These are phyloP conservation scores for Citrus mangshanensis DNA, from an alignment of 345 rosid species.

Conservation along the genomic window DNA sequence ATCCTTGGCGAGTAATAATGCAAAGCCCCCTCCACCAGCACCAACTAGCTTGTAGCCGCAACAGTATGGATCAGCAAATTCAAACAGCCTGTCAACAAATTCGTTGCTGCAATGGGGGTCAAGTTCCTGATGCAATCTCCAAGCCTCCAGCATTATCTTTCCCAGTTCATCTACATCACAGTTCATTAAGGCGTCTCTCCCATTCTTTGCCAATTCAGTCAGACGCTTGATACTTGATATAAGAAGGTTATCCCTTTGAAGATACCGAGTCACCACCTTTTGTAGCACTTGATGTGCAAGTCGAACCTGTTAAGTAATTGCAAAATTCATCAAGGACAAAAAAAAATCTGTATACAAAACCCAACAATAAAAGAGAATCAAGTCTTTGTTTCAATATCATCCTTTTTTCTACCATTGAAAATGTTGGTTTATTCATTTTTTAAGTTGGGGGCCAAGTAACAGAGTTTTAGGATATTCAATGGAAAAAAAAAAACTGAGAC, in stretches of 20 bases:
- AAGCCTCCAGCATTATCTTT: conserved; percentile 86
- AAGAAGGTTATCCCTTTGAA: conserved; percentile 77
- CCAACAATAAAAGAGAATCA: background rate
- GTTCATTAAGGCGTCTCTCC: conserved; percentile 95
- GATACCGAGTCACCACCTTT: conserved; percentile 84
- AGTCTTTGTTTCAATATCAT: background rate
- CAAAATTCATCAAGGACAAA: background rate
- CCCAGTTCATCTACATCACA: conserved; percentile 71
- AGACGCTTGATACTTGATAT: conserved; percentile 84
- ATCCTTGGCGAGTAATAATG: conserved; percentile 65
- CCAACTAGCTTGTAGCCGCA: conserved; percentile 95
- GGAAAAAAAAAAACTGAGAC: background rate
- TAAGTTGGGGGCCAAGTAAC: background rate
- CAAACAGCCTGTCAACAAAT: conserved; percentile 71
- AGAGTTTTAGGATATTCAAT: background rate
- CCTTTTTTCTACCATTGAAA: background rate
- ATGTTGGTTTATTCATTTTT: background rate
- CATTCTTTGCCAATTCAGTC: conserved; percentile 70
- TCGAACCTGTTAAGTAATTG: conserved; percentile 58
- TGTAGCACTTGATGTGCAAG: conserved; percentile 91
- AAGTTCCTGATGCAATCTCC: conserved; percentile 97
- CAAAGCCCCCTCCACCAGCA: conserved; percentile 97
- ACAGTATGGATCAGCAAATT: conserved; percentile 64
- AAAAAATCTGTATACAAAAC: background rate
- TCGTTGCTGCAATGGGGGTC: conserved; percentile 95